Evolutionary conservation across 441 rosid species (phyloP).

Genomic region (Metrosideros polymorpha): DNA sequence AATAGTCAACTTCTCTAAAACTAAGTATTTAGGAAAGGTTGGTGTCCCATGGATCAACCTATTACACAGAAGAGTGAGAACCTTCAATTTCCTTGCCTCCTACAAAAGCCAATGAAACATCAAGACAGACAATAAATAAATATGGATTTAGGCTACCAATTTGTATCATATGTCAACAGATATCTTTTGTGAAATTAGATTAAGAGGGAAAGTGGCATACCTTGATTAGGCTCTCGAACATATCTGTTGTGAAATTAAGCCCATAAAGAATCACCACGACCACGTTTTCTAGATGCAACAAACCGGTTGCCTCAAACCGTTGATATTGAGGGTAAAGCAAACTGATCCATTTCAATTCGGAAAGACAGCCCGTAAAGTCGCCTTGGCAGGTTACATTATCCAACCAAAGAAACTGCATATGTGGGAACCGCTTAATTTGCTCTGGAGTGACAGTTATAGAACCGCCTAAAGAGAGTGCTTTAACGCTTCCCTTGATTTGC

Average conservation of each 20-base stretch:
- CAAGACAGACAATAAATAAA: not conserved
- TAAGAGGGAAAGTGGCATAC: not conserved
- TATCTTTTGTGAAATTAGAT: too few relatives aligned
- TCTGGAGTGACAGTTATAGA: not conserved
- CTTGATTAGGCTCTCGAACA: not conserved
- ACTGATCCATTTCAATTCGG: not conserved
- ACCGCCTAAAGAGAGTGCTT: too few relatives aligned
- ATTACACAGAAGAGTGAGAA: fast-evolving
- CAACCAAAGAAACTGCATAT: fast-evolving
- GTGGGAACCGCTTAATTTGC: not conserved
- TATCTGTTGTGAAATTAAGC: too few relatives aligned
- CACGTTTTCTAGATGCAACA: not conserved
- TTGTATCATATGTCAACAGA: too few relatives aligned
- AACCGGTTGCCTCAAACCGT: not conserved
- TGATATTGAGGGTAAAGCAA: fast-evolving
- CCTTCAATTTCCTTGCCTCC: not conserved
- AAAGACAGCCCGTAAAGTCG: not conserved
- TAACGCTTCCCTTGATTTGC: too few relatives aligned
- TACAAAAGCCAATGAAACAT: not conserved
- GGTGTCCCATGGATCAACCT: fast-evolving
- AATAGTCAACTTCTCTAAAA: not conserved
- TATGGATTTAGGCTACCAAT: not conserved
- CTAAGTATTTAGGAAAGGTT: not conserved
- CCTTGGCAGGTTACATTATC: fast-evolving
- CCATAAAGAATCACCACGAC: fast-evolving